phyloP scores from a whole-genome alignment of 108 stramenopile genomes.

The Stephanodiscus minutulus region DNA sequence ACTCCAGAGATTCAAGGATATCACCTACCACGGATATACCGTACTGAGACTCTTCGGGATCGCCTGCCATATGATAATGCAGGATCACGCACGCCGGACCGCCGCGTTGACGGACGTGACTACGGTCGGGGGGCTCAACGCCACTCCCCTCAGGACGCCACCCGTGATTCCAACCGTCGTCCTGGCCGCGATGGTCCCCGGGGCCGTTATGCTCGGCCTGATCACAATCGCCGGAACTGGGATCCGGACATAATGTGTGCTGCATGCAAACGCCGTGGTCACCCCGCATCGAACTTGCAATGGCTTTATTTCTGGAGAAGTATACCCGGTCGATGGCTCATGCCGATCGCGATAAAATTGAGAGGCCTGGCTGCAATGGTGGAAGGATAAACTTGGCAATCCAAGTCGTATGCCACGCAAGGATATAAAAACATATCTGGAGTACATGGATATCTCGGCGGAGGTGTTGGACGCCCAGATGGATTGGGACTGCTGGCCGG shows the following conservation, averaged over 20 bases:
- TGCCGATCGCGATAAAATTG: not conserved
- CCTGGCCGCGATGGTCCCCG: not conserved
- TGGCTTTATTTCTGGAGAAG: not conserved
- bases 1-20: not conserved
- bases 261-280: not conserved
- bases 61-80: not conserved
- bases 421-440: too few species aligned
- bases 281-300: not conserved
- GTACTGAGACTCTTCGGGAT: not conserved
- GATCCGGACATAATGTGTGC: not conserved
- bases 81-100: not conserved
- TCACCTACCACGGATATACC: not conserved
- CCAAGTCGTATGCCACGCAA: too few species aligned
- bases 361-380: too few species aligned
- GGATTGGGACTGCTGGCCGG: too few species aligned
- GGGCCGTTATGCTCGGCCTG: not conserved
- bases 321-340: not conserved
- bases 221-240: not conserved
- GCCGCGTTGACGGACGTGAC: not conserved
- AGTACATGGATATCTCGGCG: too few species aligned
- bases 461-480: too few species aligned
- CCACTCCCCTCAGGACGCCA: not conserved
- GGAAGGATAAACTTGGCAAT: too few species aligned
- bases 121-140: not conserved
- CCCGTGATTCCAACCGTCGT: not conserved